Conservation (phyloP, 2,329 filamentous ascomycete species). For the Myotisia sp. region DNA sequence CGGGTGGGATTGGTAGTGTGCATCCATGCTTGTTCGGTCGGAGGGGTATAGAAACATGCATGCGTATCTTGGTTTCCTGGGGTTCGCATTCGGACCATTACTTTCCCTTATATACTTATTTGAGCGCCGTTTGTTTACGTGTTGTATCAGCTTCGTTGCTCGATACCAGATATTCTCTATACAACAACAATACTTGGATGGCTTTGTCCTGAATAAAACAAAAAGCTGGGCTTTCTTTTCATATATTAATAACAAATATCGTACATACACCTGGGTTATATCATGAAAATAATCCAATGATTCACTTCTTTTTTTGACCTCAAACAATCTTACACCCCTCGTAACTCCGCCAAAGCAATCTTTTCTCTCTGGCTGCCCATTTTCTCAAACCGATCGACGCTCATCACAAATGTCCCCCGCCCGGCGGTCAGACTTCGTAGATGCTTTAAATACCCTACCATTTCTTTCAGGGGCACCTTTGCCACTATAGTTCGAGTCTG, state of each 20-base stretch:
- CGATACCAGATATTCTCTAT: too few species aligned
- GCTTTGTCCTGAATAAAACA: too few species aligned
- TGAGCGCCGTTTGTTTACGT: too few species aligned
- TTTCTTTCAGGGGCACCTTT: conserved; percentile 84
- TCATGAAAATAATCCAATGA: not conserved
- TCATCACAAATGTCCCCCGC: conserved; percentile 63
- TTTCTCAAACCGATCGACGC: conserved; percentile 55
- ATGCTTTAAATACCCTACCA: conserved; percentile 88
- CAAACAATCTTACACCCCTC: conserved; percentile 23
- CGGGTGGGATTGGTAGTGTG: conserved; percentile 41
- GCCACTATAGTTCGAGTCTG: conserved; percentile 57
- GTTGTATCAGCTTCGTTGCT: too few species aligned
- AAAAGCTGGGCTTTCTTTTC: not conserved
- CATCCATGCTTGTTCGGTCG: too few species aligned
- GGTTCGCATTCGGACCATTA: too few species aligned
- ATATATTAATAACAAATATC: conserved; percentile 2
- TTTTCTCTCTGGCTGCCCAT: conserved; percentile 48
- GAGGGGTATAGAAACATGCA: too few species aligned
- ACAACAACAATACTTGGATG: too few species aligned
- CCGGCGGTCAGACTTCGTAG: conserved; percentile 79
- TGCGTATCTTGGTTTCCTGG: too few species aligned
- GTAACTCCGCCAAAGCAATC: conserved; percentile 36
- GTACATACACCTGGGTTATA: conserved; percentile 2
- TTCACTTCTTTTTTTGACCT: not conserved
- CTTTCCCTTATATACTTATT: too few species aligned